Conservation (phyloP, 225 moss, liverwort and hornwort genomes). For the Marchantia polymorpha region DNA sequence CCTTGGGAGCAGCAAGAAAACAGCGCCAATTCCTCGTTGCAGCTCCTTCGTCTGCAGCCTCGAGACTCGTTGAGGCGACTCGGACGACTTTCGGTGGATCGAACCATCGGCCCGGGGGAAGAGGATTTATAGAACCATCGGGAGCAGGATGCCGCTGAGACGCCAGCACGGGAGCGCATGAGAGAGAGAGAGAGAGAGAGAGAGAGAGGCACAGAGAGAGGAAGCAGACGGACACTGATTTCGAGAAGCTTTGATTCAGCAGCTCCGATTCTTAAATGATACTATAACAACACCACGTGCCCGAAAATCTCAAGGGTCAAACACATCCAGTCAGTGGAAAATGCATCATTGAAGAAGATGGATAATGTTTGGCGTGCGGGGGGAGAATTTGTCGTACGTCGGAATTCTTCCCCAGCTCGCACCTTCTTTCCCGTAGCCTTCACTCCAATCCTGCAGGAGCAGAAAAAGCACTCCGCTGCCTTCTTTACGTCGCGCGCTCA, state of each 20-base stretch:
- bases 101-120: too few relatives aligned
- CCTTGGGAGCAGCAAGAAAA: too few relatives aligned
- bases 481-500: background rate
- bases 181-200: background rate
- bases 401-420: background rate
- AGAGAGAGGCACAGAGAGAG: background rate
- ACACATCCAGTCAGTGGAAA: background rate
- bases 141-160: too few relatives aligned
- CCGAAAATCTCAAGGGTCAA: background rate
- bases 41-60: too few relatives aligned
- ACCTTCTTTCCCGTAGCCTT: background rate
- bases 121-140: too few relatives aligned
- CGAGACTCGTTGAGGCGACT: too few relatives aligned
- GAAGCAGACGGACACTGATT: background rate
- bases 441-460: background rate
- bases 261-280: background rate
- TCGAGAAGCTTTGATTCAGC: background rate
- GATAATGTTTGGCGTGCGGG: background rate
- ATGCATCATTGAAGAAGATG: background rate
- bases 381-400: background rate
- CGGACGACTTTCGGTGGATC: too few relatives aligned
- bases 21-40: too few relatives aligned
- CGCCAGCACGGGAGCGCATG: too few relatives aligned
- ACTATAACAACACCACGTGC: constrained; percentile 1
- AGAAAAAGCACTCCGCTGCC: background rate